Base-by-base conservation (phyloP, 2,329 filamentous ascomycete genomes). In the Pseudohalonectria lignicola region DNA sequence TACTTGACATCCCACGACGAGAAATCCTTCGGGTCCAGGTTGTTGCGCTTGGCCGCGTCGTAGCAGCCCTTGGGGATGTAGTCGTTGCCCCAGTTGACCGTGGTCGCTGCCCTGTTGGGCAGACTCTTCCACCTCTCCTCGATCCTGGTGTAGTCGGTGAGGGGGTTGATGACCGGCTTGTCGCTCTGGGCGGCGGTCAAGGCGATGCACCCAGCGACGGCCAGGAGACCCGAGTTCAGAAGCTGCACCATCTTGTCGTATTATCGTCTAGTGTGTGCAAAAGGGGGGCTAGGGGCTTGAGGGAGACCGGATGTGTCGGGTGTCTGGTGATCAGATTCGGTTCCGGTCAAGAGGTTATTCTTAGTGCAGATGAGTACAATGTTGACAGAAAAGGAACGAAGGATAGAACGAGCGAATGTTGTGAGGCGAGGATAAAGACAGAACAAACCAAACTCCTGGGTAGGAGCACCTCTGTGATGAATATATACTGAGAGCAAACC, bases 1-100 rank as follows among this genome's bases (percentile, higher is more conserved):
- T 50, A 55, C 36, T 42, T 44, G 17, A 51, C 46, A 39, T 51
- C 47, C 44, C 49, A 55, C 31, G 49, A 44, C 21, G 39, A 42
- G 17, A 55, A 34, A 31, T 55, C 51, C 19, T 19, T 21, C 4
- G 49, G 42, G 26, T 39, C 43, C 30, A 48, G 43, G 31, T 41
- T 41, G 13, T 45, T 34, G 30, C 16, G 17, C n/a, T 23, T 25
- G 21, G 39, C 43, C n/a, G 35, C 30, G 18, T 34, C 39, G 32
- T 46, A 44, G 45, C 51, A 54, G 26, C 42, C 44, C 28, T 40
- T 19, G 1, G 48, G 47, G 12, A 52, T 46, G 41, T 42, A 47
- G 13, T 42, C 46, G 9, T 33, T 15, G 3, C 38, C 45, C 51
- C 51, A 54, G 29, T 48, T 39, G 34, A 45, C 39, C 33, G 29